phyloP scores from a whole-genome alignment of 805 yeast species.

The Metschnikowia shivogae region DNA sequence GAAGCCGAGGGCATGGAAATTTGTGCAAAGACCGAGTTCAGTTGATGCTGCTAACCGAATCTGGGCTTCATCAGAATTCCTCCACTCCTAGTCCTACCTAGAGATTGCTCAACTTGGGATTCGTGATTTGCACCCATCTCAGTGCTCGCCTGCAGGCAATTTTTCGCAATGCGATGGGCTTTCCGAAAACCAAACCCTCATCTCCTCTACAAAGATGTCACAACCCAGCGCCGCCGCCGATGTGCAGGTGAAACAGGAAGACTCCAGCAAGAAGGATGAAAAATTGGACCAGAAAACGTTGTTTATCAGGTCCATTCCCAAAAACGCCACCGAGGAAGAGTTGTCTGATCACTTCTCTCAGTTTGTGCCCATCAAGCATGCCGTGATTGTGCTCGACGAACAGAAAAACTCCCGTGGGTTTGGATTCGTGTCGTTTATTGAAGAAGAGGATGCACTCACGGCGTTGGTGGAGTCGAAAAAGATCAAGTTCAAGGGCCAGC shows the following conservation, averaged over 20 bases:
- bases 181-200: background rate
- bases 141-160: background rate
- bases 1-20: too few species aligned
- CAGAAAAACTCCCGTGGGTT: conserved; percentile 83
- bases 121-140: conserved; percentile 2
- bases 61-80: too few species aligned
- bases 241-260: background rate
- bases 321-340: conserved; percentile 74
- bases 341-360: conserved; percentile 83
- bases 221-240: background rate
- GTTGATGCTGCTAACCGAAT: too few species aligned
- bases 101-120: too few species aligned
- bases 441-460: conserved; percentile 75
- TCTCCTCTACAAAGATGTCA: background rate
- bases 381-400: conserved; percentile 79
- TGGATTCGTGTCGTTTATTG: conserved; percentile 88
- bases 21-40: too few species aligned
- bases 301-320: conserved; percentile 83
- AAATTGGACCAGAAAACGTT: conserved; percentile 58
- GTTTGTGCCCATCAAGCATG: conserved; percentile 92
- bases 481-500: conserved; percentile 58
- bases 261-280: conserved; percentile 14
- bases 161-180: conserved; percentile 6
- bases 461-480: conserved; percentile 70
- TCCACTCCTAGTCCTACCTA: too few species aligned